Evolutionary conservation across 176 grass and related monocot genomes (phyloP).

Genomic region (Saccharum officinarum): DNA sequence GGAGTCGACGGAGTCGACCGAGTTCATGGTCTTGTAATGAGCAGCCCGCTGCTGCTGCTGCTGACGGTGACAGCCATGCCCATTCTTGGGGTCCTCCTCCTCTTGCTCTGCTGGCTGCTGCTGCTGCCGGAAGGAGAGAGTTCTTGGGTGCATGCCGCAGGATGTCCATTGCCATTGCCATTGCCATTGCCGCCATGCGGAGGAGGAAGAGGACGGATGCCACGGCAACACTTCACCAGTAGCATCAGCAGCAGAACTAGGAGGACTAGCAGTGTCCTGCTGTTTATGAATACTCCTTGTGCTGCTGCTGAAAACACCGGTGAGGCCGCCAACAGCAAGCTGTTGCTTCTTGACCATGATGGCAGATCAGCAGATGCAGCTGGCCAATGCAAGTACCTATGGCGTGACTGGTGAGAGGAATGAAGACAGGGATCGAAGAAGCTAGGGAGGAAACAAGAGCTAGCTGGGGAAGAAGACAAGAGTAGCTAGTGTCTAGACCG

Average conservation of each 20-base stretch:
- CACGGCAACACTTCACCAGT: no score
- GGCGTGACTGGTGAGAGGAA: no score
- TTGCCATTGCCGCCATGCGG: background rate
- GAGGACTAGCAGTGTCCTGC: no score
- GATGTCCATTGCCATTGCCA: slow-evolving; percentile 32
- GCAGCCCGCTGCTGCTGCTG: background rate
- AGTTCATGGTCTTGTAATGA: background rate
- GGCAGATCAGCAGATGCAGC: no score
- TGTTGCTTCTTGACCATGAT: slow-evolving; percentile 9
- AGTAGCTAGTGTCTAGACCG: no score
- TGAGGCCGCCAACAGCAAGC: slow-evolving; percentile 9
- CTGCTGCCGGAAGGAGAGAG: slow-evolving; percentile 45
- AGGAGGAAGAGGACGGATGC: no score
- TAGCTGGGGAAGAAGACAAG: background rate
- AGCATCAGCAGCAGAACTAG: no score
- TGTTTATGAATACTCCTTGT: background rate
- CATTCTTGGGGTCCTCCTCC: no score
- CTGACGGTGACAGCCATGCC: background rate
- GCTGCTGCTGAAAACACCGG: slow-evolving; percentile 40
- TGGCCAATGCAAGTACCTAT: background rate
- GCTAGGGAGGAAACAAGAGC: no score
- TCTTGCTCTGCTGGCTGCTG: background rate
- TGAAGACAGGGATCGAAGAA: background rate
- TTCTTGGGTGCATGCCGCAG: slow-evolving; percentile 43
- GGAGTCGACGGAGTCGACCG: slow-evolving; percentile 10